Evolutionary conservation across 331 rosid genomes (phyloP), one percentile per base, ranked within the genome.

Genomic region (Erythrophleum ivorense): DNA sequence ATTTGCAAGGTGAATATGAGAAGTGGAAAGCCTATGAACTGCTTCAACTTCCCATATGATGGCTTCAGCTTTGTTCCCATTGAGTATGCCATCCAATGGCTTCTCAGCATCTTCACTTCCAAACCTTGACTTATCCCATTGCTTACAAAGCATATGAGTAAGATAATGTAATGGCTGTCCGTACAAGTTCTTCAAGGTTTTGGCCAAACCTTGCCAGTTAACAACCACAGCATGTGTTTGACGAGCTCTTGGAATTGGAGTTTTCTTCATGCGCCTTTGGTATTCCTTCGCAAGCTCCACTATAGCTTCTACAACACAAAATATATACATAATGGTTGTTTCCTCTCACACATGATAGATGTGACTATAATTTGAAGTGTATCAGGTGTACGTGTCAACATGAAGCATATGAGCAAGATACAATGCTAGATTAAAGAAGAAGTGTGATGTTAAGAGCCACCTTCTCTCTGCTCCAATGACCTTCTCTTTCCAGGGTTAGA

Each of bases 121-220:
- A 40, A 71, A 65, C 49, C 88, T 86, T 4, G 86, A 62, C 48
- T 24, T 10, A 18, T 86, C 89, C 89, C 89, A 86, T 46, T 80
- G 75, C 78, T 79, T 82, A 11, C 82, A 80, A 33, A 86, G 80
- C 73, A 40, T 78, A 24, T 46, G 63, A 29, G 91, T 88, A 2
- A 80, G 73, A 58, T 88, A 88, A 29, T 86, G 91, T 34, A 86
- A 8, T 48, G 85, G 83, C 52, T 86, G 85, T 0, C 81, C 76
- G 19, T 77, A 80, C 72, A 74, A 8, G 10, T 10, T n/a, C 78
- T 73, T 69, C 59, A 86, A 14, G n/a, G 64, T 80, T 36, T 60
- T 81, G 0, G 81, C 88, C 70, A 88, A 15, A 38, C 80, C 71
- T n/a, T n/a, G 18, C 89, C 91, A 88, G 1, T 58, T 86, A 10